Base-by-base conservation (phyloP, 345 rosid genomes). In the Eucalyptus sp. region DNA sequence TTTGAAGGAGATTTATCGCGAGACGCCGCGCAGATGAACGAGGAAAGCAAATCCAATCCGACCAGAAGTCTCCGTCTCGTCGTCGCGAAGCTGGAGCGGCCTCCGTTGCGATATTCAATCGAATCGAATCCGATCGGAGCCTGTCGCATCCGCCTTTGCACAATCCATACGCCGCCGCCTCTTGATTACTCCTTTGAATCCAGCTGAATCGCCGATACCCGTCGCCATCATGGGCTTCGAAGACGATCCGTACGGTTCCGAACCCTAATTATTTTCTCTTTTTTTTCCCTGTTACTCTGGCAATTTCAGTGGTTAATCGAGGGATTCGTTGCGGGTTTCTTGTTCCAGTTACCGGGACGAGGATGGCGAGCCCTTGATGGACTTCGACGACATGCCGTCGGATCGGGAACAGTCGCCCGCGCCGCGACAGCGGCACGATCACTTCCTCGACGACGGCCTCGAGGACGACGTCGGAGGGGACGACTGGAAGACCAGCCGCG, bases 291-390 rank as follows among this genome's bases (percentile, higher is more conserved):
- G 10, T 71, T 37, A 18, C 43, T 76, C 48, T 5, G 83, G 83
- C 56, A 9, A 86, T 85, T 48, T 85, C 33, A 48, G 86, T 2
- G 56, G 17, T 22, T 27, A 48, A 85, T 50, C 54, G 33, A 48
- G 56, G 86, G 12, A 48, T n/a, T 48, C 50, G 50, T 4, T 0
- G 86, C 14, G 86, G 86, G 54, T 85, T 46, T 83, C 66, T 83
- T 15, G 71, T 83, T 43, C 60, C 91, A 98, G 99, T 89, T 94
- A 94, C 68, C 98, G 96, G 86, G 99, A 98, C 68, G 98, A 94
- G 93, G 98, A 98, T 71, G 99, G 98, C 80, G 99, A 98, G 95
- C 94, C 98, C 66, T 91, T 98, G 95, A 95, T 98, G 97, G 99
- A 98, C 92, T 97, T 89, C 91, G 99, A 97, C 50, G 97, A 95